These are phyloP conservation scores for Alloascoidea africana DNA, from an alignment of 805 yeast genomes.

Conservation along the genomic window DNA sequence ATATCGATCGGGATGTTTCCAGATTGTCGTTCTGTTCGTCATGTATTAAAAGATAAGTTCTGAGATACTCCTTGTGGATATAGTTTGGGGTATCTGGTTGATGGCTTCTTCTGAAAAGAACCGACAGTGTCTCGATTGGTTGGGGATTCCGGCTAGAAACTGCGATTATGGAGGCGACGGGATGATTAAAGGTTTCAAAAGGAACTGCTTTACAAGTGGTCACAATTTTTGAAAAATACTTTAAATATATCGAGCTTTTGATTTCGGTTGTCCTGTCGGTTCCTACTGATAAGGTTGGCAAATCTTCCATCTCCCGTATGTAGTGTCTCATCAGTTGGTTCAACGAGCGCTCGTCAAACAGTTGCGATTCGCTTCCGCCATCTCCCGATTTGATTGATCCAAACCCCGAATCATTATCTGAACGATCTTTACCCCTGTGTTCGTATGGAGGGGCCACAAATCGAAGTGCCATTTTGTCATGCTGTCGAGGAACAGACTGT, in stretches of 20 bases:
- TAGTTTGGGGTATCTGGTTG: conserved; percentile 35
- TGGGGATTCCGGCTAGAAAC: conserved; percentile 41
- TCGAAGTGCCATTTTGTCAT: conserved; percentile 41
- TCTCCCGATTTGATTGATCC: conserved; percentile 4
- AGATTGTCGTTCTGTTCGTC: conserved; percentile 29
- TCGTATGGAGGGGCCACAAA: conserved; percentile 28
- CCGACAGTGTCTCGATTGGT: conserved; percentile 43
- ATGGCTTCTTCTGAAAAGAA: conserved; percentile 28
- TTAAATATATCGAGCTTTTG: conserved; percentile 28
- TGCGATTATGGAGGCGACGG: conserved; percentile 59
- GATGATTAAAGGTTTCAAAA: conserved; percentile 81
- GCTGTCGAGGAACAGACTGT: conserved; percentile 30
- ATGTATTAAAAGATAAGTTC: conserved; percentile 32
- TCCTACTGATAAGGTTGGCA: conserved; percentile 12
- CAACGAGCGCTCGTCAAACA: conserved; percentile 20
- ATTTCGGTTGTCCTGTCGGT: conserved; percentile 12
- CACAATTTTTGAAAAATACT: conserved; percentile 40
- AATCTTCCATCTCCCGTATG: conserved; percentile 1
- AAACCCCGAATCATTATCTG: not conserved
- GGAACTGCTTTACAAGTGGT: conserved; percentile 66
- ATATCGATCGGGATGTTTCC: conserved; percentile 23
- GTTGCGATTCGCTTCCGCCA: conserved; percentile 10
- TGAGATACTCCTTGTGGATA: conserved; percentile 51
- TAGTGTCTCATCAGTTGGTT: conserved; percentile 18
- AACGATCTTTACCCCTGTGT: conserved; percentile 3